phyloP scores from a whole-genome alignment of 2,329 filamentous ascomycete genomes.

The Setomelanomma holmii region DNA sequence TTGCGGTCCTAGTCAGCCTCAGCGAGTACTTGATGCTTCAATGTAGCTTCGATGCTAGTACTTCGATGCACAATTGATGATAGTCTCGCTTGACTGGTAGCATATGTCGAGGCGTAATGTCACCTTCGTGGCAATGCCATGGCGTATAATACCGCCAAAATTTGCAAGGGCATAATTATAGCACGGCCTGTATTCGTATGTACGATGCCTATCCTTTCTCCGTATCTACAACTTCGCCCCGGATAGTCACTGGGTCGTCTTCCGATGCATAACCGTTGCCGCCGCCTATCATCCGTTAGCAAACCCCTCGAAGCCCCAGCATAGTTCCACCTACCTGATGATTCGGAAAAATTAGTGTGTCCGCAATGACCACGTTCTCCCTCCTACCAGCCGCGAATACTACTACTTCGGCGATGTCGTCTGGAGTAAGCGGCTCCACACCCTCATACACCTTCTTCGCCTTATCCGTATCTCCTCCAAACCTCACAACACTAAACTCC shows the following conservation, averaged over 20 bases:
- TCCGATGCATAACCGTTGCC: slow-evolving; percentile 47
- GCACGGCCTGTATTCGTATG: background rate
- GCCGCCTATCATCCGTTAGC: slow-evolving; percentile 39
- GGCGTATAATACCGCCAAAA: too few species aligned
- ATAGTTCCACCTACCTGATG: slow-evolving; percentile 77
- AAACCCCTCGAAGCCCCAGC: background rate
- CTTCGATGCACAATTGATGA: too few species aligned
- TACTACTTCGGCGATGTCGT: slow-evolving; percentile 89
- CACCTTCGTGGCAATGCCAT: too few species aligned
- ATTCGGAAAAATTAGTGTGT: slow-evolving; percentile 85
- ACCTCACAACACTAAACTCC: slow-evolving; percentile 88
- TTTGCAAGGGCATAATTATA: too few species aligned
- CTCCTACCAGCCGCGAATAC: slow-evolving; percentile 84
- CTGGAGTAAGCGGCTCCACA: slow-evolving; percentile 77
- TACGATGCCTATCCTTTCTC: slow-evolving; percentile 3
- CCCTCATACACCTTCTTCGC: slow-evolving; percentile 86
- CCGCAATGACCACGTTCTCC: slow-evolving; percentile 90
- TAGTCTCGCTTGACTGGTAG: too few species aligned
- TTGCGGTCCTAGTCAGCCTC: too few species aligned
- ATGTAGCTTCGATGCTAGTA: too few species aligned
- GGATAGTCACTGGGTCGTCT: slow-evolving; percentile 9
- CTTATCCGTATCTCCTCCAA: slow-evolving; percentile 86
- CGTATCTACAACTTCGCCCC: slow-evolving; percentile 4
- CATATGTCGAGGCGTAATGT: too few species aligned
- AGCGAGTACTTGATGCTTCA: too few species aligned